These are phyloP conservation scores for Nannizziopsis arthrosporioides DNA, from an alignment of 2,329 filamentous ascomycete species.

Conservation along the genomic window DNA sequence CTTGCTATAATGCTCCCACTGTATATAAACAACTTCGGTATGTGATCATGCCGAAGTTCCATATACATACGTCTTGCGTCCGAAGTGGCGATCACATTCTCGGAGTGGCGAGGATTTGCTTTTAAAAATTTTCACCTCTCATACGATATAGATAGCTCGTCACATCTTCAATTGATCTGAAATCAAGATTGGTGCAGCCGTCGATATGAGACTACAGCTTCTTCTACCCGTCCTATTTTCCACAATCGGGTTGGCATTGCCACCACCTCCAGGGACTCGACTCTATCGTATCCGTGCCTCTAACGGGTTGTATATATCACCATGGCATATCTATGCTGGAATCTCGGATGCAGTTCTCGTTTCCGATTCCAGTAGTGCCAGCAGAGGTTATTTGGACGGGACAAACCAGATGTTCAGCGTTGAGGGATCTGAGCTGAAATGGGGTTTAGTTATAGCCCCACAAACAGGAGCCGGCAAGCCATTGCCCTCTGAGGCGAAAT, in stretches of 20 bases:
- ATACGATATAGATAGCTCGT: not conserved
- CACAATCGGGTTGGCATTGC: constrained; percentile 22
- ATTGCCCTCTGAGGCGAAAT: not conserved
- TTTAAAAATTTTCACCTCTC: too few relatives aligned
- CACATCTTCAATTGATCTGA: not conserved
- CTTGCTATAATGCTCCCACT: too few relatives aligned
- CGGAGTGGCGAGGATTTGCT: too few relatives aligned
- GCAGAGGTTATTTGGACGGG: constrained; percentile 25
- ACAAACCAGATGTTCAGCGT: constrained; percentile 24
- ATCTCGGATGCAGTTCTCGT: constrained; percentile 29
- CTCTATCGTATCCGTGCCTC: constrained; percentile 28
- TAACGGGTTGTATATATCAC: constrained; percentile 27
- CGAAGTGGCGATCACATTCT: too few relatives aligned
- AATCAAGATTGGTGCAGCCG: not conserved
- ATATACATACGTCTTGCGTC: too few relatives aligned
- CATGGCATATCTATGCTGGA: constrained; percentile 34
- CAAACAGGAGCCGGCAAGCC: constrained; percentile 27
- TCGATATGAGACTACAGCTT: constrained; percentile 1
- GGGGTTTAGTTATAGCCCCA: constrained; percentile 22
- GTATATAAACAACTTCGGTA: too few relatives aligned
- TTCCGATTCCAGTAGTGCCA: constrained; percentile 18
- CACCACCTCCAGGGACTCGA: constrained; percentile 13
- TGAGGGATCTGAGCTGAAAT: constrained; percentile 20
- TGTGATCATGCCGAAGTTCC: too few relatives aligned
- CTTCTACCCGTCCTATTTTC: constrained; percentile 10